Evolutionary conservation across 495 filamentous ascomycete genomes (phyloP).

Genomic region (Evernia prunastri): DNA sequence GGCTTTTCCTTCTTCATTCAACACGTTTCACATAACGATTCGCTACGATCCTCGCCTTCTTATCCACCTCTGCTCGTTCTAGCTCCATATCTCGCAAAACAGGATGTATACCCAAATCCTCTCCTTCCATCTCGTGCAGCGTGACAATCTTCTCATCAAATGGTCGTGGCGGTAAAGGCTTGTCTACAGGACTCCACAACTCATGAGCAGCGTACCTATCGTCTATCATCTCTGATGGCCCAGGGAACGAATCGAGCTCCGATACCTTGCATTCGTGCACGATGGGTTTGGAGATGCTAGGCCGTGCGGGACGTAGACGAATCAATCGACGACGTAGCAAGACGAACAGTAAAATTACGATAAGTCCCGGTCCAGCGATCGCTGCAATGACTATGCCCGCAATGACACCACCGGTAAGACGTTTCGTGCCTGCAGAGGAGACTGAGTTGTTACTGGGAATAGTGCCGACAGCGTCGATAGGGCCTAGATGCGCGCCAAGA

Average conservation of each 20-base stretch:
- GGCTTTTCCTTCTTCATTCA: neutral
- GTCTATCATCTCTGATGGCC: slow-evolving; percentile 10
- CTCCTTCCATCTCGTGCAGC: slow-evolving; percentile 12
- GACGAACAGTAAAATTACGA: neutral
- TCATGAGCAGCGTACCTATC: slow-evolving; percentile 4
- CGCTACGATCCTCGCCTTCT: slow-evolving; percentile 2
- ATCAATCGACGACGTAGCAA: slow-evolving; percentile 8
- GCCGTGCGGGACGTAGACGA: neutral
- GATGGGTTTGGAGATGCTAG: slow-evolving; percentile 10
- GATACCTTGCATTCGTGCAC: slow-evolving; percentile 3
- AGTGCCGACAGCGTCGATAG: neutral
- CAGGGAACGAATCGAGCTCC: slow-evolving; percentile 3
- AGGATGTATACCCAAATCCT: neutral
- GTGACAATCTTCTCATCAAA: slow-evolving; percentile 4
- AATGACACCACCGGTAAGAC: slow-evolving; percentile 6
- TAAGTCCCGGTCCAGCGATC: neutral
- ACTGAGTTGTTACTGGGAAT: neutral
- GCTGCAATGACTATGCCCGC: slow-evolving; percentile 10
- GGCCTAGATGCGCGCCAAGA: slow-evolving; percentile 3
- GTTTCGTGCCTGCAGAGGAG: neutral
- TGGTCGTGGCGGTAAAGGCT: slow-evolving; percentile 7
- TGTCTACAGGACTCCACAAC: slow-evolving; percentile 8
- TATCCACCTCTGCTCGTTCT: slow-evolving; percentile 5
- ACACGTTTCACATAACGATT: slow-evolving; percentile 1
- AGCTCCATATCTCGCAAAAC: slow-evolving; percentile 6